Conservation (phyloP, 2,329 filamentous ascomycete genomes). For the Venturia nashicola region DNA sequence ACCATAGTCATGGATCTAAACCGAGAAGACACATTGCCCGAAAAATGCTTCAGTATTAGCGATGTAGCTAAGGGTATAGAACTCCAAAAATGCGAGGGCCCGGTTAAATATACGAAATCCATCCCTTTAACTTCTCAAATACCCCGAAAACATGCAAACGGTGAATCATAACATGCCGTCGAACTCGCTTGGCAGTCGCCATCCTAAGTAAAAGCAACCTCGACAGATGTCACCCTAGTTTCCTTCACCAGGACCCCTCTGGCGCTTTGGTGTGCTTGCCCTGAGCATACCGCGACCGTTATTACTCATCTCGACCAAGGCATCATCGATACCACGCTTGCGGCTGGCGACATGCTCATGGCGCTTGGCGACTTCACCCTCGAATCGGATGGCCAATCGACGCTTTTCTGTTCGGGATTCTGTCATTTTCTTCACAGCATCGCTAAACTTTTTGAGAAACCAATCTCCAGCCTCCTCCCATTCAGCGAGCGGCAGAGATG, state of each 20-base stretch:
- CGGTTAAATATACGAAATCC: neutral
- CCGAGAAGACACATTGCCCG: no score
- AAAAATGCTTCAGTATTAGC: neutral
- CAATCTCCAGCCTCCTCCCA: conserved; percentile 53
- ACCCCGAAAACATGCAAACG: neutral
- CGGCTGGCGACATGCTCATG: conserved; percentile 39
- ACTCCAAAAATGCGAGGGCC: neutral
- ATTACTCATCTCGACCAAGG: conserved; percentile 40
- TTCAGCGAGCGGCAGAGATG: conserved; percentile 37
- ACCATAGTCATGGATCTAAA: no score
- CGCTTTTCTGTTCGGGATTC: conserved; percentile 41
- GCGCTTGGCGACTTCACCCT: conserved; percentile 41
- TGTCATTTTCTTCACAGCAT: conserved; percentile 39
- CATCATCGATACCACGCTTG: conserved; percentile 34
- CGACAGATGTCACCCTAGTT: neutral
- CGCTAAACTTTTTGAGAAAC: conserved; percentile 43
- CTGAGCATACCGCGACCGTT: conserved; percentile 40
- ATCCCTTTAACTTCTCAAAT: neutral
- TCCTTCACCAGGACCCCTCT: conserved; percentile 6
- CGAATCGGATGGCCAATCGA: conserved; percentile 39
- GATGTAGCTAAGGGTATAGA: neutral
- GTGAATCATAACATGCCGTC: neutral
- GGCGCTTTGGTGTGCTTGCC: conserved; percentile 29
- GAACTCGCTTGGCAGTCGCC: neutral
- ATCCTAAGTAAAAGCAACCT: neutral